Evolutionary conservation across 495 filamentous ascomycete genomes (phyloP).

Genomic region (Penicillium bialowiezense): DNA sequence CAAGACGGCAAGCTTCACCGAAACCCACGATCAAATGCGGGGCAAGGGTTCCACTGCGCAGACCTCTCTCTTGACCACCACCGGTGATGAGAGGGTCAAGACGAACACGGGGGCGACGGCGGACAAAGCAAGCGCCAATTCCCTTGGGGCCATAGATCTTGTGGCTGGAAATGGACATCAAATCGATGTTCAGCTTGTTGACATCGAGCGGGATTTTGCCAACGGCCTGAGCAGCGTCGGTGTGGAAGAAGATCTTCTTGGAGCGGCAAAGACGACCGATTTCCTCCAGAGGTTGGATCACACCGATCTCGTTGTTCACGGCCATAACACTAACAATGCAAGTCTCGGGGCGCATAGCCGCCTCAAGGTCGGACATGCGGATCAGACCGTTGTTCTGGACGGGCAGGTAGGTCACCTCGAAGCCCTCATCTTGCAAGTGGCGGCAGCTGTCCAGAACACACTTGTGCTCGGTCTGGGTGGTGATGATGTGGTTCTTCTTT

Average conservation of each 20-base stretch:
- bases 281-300: constrained; percentile 90
- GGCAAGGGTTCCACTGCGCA: constrained; percentile 90
- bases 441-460: constrained; percentile 96
- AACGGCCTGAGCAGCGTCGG: constrained; percentile 93
- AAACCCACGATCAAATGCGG: constrained; percentile 88
- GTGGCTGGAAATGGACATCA: constrained; percentile 99
- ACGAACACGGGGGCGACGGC: constrained; percentile 86
- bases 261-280: constrained; percentile 89
- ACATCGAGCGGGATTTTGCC: constrained; percentile 97
- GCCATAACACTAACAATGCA: constrained; percentile 95
- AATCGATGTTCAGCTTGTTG: constrained; percentile 92
- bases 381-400: constrained; percentile 83
- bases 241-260: constrained; percentile 97
- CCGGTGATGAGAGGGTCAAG: constrained; percentile 95
- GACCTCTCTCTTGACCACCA: constrained; percentile 90
- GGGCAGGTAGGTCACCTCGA: constrained; percentile 91
- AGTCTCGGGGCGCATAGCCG: constrained; percentile 87
- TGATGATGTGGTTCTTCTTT: constrained; percentile 98
- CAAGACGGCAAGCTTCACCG: constrained; percentile 91
- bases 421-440: constrained; percentile 95
- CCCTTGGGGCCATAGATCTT: constrained; percentile 99
- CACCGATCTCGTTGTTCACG: constrained; percentile 98
- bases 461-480: constrained; percentile 96
- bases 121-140: constrained; percentile 92
- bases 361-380: constrained; percentile 81